Conservation (phyloP, 257 asterid genomes). For the Orobanche coerulescens region DNA sequence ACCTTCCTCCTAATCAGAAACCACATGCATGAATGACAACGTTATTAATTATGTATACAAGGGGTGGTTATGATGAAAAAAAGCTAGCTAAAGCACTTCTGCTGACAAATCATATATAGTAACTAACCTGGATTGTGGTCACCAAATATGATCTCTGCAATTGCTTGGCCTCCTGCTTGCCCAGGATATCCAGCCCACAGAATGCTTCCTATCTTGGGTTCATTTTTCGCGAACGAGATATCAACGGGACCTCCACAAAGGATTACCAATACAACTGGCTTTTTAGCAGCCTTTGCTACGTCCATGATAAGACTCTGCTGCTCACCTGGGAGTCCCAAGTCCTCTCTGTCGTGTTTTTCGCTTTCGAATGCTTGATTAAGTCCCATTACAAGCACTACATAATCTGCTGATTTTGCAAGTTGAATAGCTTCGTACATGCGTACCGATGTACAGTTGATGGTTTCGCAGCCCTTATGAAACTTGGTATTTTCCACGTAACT, state of each 20-base stretch:
- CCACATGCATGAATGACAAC: not conserved
- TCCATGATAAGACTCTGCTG: constrained; percentile 35
- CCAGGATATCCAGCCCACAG: constrained; percentile 89
- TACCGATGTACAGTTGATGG: constrained; percentile 37
- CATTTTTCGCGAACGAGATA: constrained; percentile 50
- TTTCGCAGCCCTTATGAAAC: constrained; percentile 43
- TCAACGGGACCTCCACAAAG: constrained; percentile 76
- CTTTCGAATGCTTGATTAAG: constrained; percentile 49
- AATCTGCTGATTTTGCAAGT: constrained; percentile 35
- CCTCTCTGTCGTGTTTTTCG: constrained; percentile 51
- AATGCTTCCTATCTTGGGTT: constrained; percentile 50
- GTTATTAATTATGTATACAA: not conserved
- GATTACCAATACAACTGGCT: constrained; percentile 47
- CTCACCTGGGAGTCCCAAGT: constrained; percentile 52
- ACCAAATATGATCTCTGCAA: constrained; percentile 66
- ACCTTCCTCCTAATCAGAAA: constrained; percentile 50
- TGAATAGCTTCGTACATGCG: constrained; percentile 21
- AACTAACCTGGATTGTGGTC: constrained; percentile 59
- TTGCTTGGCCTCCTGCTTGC: constrained; percentile 62
- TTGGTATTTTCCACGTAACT: constrained; percentile 27
- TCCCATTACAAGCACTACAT: constrained; percentile 64
- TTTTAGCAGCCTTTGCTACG: constrained; percentile 48
- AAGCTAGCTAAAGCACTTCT: too few relatives aligned
- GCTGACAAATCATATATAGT: not conserved
- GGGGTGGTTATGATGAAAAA: too few relatives aligned